Evolutionary conservation across 257 asterid species (phyloP), one percentile per base, ranked within the genome.

Genomic region (Euphrasia confusa): DNA sequence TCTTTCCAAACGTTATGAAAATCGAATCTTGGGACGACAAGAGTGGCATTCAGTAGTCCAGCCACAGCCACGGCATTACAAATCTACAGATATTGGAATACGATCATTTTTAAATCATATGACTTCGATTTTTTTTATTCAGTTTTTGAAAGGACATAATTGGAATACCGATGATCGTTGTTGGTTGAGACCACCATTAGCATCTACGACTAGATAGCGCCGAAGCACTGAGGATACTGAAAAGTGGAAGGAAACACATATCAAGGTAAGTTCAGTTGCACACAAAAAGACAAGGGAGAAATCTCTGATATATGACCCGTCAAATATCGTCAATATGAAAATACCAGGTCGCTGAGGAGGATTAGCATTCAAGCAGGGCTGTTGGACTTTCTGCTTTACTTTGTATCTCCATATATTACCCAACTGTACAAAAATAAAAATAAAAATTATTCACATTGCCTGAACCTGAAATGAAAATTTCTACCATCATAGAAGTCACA

Each of bases 51-150:
- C 67, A 90, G 73, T 59, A 84, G 76, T 65, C 83, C 92, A 67
- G 97, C 95, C 71, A 90, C 75, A 54, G 95, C 97, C 61, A 87
- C 97, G 63, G 97, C 95, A 71, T 83, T 90, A 81, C 97, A 90
- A 39, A 87, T 90, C 95, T 30, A 30, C 4, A 30, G 4, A 30
- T 30, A 30, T 30, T 30, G 33, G 33, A 30, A 30, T 30, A 30
- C 33, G 4, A 4, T 5, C 4, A 30, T 30, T 30, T 30, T 30
- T 30, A 1, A 30, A 30, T 21, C 24, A 21, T 3, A 30, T 30
- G 40, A 35, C 0, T 35, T 35, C 8, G 10, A 7, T 35, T 35
- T 35, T 35, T 35, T 7, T 35, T 1, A 9, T 35, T 0, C 40
- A 35, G 10, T 35, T 35, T 35, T 6, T 35, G 40, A 35, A 35